These are phyloP conservation scores for Microcera coccophila DNA, from an alignment of 2,329 filamentous ascomycete genomes.

Conservation along the genomic window DNA sequence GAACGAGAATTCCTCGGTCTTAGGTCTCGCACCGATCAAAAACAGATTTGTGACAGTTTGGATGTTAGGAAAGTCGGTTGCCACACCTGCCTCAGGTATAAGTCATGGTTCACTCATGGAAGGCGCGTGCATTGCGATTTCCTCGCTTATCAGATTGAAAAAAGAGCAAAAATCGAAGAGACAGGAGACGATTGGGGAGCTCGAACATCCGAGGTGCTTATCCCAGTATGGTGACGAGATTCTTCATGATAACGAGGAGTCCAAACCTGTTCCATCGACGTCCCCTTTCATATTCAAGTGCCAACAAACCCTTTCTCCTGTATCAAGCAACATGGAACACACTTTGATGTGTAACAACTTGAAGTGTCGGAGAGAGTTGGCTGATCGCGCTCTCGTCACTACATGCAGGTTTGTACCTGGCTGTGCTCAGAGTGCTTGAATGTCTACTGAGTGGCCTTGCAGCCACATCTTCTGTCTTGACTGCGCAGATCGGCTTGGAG, in stretches of 20 bases:
- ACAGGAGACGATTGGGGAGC: too few relatives aligned
- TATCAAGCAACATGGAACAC: constrained; percentile 65
- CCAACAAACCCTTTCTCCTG: neutral
- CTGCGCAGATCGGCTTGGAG: constrained; percentile 63
- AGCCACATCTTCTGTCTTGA: constrained; percentile 82
- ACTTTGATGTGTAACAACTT: constrained; percentile 74
- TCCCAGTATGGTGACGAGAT: neutral
- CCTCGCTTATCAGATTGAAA: neutral
- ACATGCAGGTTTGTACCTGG: constrained; percentile 71
- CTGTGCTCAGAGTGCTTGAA: too few relatives aligned
- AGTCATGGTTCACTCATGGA: too few relatives aligned
- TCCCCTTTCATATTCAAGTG: neutral
- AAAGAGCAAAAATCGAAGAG: too few relatives aligned
- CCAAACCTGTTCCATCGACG: neutral
- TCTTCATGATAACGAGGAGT: too few relatives aligned
- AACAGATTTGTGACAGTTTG: too few relatives aligned
- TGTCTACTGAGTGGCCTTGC: too few relatives aligned
- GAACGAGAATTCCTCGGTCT: too few relatives aligned
- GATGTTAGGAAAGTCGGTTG: too few relatives aligned
- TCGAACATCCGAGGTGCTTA: neutral
- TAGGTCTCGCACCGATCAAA: too few relatives aligned
- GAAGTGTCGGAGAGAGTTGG: constrained; percentile 67
- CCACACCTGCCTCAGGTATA: too few relatives aligned
- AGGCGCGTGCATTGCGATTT: neutral
- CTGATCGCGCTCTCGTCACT: constrained; percentile 73